phyloP scores from a whole-genome alignment of 805 yeast genomes.

The Wickerhamiella qilinensis region DNA sequence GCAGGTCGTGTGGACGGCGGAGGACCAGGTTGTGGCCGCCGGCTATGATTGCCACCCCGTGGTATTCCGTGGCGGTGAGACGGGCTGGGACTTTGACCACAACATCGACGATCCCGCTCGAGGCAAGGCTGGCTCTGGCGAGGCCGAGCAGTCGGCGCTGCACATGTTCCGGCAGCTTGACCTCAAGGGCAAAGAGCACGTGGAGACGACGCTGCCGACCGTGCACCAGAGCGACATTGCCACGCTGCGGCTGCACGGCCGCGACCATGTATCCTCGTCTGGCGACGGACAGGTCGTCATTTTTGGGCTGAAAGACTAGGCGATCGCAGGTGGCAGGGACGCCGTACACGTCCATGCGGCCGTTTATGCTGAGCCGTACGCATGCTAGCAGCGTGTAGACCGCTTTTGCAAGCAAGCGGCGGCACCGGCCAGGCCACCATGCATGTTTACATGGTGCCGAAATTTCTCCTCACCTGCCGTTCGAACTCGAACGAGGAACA shows the following conservation, averaged over 20 bases:
- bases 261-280: constrained; percentile 45
- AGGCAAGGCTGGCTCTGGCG: constrained; percentile 29
- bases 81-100: constrained; percentile 41
- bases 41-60: constrained; percentile 90
- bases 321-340: too few relatives aligned
- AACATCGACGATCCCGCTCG: constrained; percentile 43
- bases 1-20: constrained; percentile 52
- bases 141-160: constrained; percentile 35
- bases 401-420: too few relatives aligned
- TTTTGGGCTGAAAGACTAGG: constrained; percentile 29
- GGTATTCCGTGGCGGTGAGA: constrained; percentile 54
- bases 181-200: constrained; percentile 63
- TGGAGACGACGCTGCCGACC: constrained; percentile 39
- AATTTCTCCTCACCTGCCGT: too few relatives aligned
- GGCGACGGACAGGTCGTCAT: constrained; percentile 91
- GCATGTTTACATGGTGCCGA: too few relatives aligned
- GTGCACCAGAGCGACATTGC: constrained; percentile 83
- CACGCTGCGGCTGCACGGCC: constrained; percentile 33
- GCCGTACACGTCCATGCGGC: too few relatives aligned
- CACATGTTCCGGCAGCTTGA: constrained; percentile 93
- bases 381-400: too few relatives aligned
- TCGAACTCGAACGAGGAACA: too few relatives aligned
- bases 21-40: constrained; percentile 59
- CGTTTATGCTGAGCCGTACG: too few relatives aligned
- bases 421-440: too few relatives aligned